phyloP scores from a whole-genome alignment of 2,329 filamentous ascomycete genomes.

The Penicillium janthinellum region DNA sequence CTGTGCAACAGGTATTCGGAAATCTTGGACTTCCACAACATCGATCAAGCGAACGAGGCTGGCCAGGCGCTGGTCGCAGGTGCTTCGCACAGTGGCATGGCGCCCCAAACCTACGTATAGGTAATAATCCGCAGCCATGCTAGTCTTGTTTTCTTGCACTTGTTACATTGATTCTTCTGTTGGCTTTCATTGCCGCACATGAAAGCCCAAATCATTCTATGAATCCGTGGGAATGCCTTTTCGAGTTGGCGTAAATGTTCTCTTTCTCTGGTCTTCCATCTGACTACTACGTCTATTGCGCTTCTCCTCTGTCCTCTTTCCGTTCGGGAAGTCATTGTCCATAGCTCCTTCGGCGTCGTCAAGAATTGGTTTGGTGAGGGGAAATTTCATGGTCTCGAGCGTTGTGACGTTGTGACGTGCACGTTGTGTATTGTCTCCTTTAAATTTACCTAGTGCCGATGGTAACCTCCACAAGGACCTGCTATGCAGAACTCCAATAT shows the following conservation, averaged over 20 bases:
- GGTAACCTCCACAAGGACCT: neutral
- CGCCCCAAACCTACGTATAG: conserved; percentile 32
- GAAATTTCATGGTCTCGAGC: conserved; percentile 20
- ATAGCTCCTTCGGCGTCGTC: conserved; percentile 31
- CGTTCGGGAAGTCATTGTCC: conserved; percentile 24
- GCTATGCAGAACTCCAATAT: neutral
- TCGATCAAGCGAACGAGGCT: conserved; percentile 58
- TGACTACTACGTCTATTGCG: neutral
- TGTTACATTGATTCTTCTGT: conserved; percentile 19
- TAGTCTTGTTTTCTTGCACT: conserved; percentile 13
- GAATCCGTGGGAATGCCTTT: conserved; percentile 18
- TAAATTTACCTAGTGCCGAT: neutral
- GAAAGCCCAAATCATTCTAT: conserved; percentile 25
- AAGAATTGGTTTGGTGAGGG: conserved; percentile 27
- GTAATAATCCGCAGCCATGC: conserved; percentile 8
- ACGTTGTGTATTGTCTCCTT: neutral
- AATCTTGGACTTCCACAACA: conserved; percentile 97
- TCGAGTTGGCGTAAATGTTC: conserved; percentile 22
- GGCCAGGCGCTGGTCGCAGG: conserved; percentile 34
- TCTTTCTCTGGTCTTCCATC: conserved; percentile 4
- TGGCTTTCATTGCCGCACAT: conserved; percentile 23
- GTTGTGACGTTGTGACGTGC: conserved; percentile 3
- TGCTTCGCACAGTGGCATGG: conserved; percentile 18
- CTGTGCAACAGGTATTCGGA: conserved; percentile 80
- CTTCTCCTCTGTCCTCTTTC: conserved; percentile 18